Percentiles rank a stretch among this genome's conserved stretches.
Conservation (phyloP, 192 early-diverging fungal species). For the Lunasporangiospora selenospora region DNA sequence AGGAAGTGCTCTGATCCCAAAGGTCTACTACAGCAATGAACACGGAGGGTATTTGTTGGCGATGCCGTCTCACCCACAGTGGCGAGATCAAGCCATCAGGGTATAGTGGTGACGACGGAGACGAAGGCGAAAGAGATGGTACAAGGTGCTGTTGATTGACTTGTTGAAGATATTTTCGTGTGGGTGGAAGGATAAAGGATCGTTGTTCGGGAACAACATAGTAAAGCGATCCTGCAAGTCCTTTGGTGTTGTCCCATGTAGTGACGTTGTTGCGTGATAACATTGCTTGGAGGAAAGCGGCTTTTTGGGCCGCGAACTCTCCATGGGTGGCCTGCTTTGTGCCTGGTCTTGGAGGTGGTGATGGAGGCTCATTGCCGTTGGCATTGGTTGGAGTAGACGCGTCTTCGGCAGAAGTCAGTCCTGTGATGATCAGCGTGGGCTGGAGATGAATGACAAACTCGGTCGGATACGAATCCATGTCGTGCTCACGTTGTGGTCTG, state of each 20-base stretch:
- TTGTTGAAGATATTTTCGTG: constrained; percentile 41
- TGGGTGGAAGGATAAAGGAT: constrained; percentile 27
- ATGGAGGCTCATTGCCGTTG: constrained; percentile 16
- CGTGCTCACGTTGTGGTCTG: neutral
- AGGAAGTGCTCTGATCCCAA: constrained; percentile 53
- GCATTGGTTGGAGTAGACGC: constrained; percentile 17
- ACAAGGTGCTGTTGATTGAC: constrained; percentile 15
- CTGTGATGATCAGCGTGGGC: constrained; percentile 60
- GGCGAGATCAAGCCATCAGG: constrained; percentile 87
- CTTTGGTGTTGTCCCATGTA: constrained; percentile 30
- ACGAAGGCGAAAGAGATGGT: constrained; percentile 73
- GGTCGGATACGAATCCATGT: constrained; percentile 64
- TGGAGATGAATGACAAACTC: constrained; percentile 65
- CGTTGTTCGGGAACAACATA: constrained; percentile 43
- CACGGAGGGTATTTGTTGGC: constrained; percentile 64
- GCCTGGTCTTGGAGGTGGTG: constrained; percentile 22
- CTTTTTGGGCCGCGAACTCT: constrained; percentile 35
- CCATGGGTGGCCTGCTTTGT: constrained; percentile 12
- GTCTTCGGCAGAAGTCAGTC: constrained; percentile 45
- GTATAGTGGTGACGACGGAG: constrained; percentile 71
- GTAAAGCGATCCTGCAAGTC: constrained; percentile 28
- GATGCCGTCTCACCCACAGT: constrained; percentile 72
- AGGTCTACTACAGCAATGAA: constrained; percentile 76
- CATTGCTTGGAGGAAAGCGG: constrained; percentile 40
- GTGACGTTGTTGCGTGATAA: constrained; percentile 38